Conservation (phyloP, 2,329 filamentous ascomycete species). For the Alternaria sp. region DNA sequence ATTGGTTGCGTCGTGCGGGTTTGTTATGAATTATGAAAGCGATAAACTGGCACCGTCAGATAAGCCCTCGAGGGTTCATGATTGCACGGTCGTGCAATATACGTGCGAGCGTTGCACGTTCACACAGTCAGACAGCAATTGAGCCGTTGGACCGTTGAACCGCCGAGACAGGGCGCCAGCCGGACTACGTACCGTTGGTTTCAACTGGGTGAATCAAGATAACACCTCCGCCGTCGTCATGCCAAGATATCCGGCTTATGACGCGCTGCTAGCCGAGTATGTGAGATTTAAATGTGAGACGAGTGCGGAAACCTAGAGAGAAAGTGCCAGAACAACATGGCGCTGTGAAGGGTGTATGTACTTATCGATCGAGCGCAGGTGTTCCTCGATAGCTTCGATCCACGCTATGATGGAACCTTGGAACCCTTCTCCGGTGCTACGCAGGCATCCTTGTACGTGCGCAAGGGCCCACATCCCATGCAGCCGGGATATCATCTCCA, state of each 20-base stretch:
- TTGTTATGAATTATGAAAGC: slow-evolving; percentile 14
- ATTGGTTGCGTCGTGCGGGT: slow-evolving; percentile 5
- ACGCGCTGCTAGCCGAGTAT: slow-evolving; percentile 9
- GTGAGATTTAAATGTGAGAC: background rate
- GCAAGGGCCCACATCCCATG: background rate
- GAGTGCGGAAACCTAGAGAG: background rate
- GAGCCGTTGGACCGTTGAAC: slow-evolving; percentile 6
- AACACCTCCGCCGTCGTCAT: background rate
- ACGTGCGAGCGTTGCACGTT: background rate
- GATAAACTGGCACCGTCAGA: slow-evolving; percentile 15
- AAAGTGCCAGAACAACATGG: slow-evolving; percentile 7
- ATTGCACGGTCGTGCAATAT: background rate
- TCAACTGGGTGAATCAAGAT: slow-evolving; percentile 3
- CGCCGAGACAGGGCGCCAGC: background rate
- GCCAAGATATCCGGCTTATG: background rate
- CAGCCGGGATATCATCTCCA: background rate
- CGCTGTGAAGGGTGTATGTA: slow-evolving; percentile 8
- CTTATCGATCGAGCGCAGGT: background rate
- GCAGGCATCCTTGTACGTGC: background rate
- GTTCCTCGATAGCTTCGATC: background rate
- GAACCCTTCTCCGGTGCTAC: background rate
- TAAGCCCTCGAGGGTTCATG: slow-evolving; percentile 8
- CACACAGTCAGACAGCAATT: slow-evolving; percentile 1
- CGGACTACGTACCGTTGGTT: slow-evolving; percentile 22
- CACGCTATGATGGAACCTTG: background rate